phyloP scores from a whole-genome alignment of 805 yeast species.

The Ogataea neopini region DNA sequence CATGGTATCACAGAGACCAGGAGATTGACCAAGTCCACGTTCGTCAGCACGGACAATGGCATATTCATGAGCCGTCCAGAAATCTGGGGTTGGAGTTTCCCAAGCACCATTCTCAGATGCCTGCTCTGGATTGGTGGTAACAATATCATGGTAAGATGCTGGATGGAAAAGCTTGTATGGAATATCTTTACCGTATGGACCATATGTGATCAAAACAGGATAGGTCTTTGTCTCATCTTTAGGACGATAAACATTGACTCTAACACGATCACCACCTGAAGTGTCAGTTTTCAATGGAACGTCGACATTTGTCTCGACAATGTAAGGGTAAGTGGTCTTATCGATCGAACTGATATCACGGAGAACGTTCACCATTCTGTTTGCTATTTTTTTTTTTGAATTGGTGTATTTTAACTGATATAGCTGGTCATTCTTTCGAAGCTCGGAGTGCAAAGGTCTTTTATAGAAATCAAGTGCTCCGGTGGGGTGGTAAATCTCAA shows the following conservation, averaged over 20 bases:
- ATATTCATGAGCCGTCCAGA: slow-evolving; percentile 10
- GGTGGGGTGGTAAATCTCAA: background rate
- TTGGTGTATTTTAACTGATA: background rate
- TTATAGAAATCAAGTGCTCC: background rate
- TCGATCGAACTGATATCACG: slow-evolving; percentile 12
- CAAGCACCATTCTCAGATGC: slow-evolving; percentile 13
- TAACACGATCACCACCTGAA: slow-evolving; percentile 11
- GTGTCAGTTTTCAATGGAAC: slow-evolving; percentile 9
- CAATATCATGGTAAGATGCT: slow-evolving; percentile 10
- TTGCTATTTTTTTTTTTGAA: background rate
- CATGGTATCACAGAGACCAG: slow-evolving; percentile 13
- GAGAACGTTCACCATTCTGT: slow-evolving; percentile 10
- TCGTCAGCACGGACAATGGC: slow-evolving; percentile 10
- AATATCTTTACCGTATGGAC: slow-evolving; percentile 13
- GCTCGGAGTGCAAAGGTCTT: background rate
- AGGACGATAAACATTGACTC: slow-evolving; percentile 14
- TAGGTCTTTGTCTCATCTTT: slow-evolving; percentile 8
- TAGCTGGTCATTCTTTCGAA: too few species aligned
- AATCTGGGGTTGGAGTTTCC: slow-evolving; percentile 14
- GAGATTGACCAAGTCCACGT: slow-evolving; percentile 12
- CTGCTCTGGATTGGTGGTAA: slow-evolving; percentile 10
- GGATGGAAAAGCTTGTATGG: slow-evolving; percentile 10
- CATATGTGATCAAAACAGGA: slow-evolving; percentile 11
- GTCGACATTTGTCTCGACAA: slow-evolving; percentile 10
- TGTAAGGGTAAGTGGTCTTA: slow-evolving; percentile 7